Conservation (phyloP, 2,329 filamentous ascomycete genomes). For the Gliomastix tumulicola region DNA sequence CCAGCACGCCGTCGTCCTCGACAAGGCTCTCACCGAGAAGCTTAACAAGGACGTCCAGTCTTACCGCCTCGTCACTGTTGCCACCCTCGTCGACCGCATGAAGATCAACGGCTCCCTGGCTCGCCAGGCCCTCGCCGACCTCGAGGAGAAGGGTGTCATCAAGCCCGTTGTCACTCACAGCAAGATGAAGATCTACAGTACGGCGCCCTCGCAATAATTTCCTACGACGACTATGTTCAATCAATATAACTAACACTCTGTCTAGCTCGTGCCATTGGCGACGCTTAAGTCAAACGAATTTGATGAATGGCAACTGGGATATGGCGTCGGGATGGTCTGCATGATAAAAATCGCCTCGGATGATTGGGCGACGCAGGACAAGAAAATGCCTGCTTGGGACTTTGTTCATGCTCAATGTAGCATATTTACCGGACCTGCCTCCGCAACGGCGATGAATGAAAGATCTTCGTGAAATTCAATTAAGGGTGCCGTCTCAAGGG, state of each 20-base stretch:
- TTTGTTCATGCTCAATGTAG: constrained; percentile 31
- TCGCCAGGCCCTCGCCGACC: constrained; percentile 78
- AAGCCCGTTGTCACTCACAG: constrained; percentile 95
- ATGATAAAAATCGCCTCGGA: constrained; percentile 24
- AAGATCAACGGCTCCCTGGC: constrained; percentile 99
- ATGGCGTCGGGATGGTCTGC: constrained; percentile 28
- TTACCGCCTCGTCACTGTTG: constrained; percentile 98
- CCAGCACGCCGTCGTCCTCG: constrained; percentile 97
- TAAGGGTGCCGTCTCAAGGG: too few species aligned
- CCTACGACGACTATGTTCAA: too few species aligned
- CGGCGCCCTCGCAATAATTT: constrained; percentile 12
- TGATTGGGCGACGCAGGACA: constrained; percentile 24
- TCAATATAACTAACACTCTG: constrained; percentile 23
- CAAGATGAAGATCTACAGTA: constrained; percentile 98
- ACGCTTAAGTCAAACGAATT: constrained; percentile 30
- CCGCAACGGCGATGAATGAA: constrained; percentile 31
- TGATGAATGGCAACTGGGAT: constrained; percentile 18
- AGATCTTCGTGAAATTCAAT: constrained; percentile 11
- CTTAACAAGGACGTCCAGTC: constrained; percentile 99
- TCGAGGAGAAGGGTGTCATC: constrained; percentile 98
- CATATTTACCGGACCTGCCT: constrained; percentile 29
- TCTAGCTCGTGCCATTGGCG: constrained; percentile 54
- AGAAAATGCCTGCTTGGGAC: constrained; percentile 27
- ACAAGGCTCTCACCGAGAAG: constrained; percentile 96
- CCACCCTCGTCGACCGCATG: constrained; percentile 96